phyloP scores from a whole-genome alignment of 2,329 filamentous ascomycete genomes.

The Fusarium poae region DNA sequence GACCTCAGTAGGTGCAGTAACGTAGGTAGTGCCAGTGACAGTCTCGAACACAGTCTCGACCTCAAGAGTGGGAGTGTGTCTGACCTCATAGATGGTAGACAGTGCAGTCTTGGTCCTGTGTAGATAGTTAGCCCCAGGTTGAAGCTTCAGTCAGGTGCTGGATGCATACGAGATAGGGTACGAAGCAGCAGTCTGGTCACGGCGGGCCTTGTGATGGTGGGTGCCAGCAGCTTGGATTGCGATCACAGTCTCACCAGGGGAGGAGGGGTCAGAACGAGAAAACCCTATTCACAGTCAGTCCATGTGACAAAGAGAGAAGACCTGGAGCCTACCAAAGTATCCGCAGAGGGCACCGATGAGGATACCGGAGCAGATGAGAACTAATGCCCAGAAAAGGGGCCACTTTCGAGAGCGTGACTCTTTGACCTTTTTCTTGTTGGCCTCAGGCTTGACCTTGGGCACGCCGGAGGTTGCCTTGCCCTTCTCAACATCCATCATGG shows the following conservation, averaged over 20 bases:
- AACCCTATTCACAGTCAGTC: conserved; percentile 19
- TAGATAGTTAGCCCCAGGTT: conserved; percentile 25
- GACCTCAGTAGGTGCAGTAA: conserved; percentile 47
- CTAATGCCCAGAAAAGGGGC: conserved; percentile 19
- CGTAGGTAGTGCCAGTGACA: conserved; percentile 49
- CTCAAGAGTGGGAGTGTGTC: conserved; percentile 33
- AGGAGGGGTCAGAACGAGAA: not conserved
- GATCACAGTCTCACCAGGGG: not conserved
- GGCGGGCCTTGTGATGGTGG: conserved; percentile 23
- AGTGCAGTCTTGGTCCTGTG: conserved; percentile 53
- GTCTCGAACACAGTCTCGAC: conserved; percentile 42
- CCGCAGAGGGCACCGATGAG: conserved; percentile 49
- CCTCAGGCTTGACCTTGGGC: no score
- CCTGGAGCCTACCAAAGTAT: conserved; percentile 42
- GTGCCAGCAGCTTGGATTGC: not conserved
- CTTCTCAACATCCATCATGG: conserved; percentile 49
- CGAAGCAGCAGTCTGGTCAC: conserved; percentile 39
- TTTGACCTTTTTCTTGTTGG: conserved; percentile 26
- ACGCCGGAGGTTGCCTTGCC: conserved; percentile 27
- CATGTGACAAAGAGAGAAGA: not conserved
- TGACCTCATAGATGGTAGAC: conserved; percentile 53
- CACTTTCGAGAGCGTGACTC: conserved; percentile 20
- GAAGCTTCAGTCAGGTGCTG: not conserved
- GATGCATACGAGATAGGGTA: conserved; percentile 54
- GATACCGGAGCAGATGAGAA: conserved; percentile 44